Percentiles rank a stretch among this genome's conserved stretches.
Evolutionary conservation across 164 flowering plant genomes (phyloP).

Genomic region (Buxus sempervirens): DNA sequence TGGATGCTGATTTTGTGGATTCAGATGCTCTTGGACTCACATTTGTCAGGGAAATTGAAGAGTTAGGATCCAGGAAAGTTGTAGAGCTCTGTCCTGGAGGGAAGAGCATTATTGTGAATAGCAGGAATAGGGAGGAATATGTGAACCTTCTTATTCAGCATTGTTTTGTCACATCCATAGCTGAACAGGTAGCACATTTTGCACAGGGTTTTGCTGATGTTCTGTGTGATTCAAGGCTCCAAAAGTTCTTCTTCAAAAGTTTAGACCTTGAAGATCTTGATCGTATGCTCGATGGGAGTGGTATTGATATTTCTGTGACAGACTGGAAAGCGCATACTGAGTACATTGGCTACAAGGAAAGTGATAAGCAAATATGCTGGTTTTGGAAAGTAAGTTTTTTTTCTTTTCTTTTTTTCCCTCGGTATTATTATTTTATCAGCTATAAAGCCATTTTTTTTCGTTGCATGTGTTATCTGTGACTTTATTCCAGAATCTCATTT

Average conservation of each 20-base stretch:
- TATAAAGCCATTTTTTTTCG: too few relatives aligned
- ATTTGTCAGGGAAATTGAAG: conserved; percentile 79
- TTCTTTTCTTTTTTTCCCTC: too few relatives aligned
- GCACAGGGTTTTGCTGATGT: conserved; percentile 74
- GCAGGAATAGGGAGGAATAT: conserved; percentile 67
- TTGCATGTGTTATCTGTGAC: too few relatives aligned
- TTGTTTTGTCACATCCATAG: conserved; percentile 58
- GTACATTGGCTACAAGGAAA: conserved; percentile 69
- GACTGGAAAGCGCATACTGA: conserved; percentile 94
- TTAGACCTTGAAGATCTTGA: conserved; percentile 80
- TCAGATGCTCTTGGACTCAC: conserved; percentile 85
- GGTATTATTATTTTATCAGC: too few relatives aligned
- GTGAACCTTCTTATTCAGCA: conserved; percentile 66
- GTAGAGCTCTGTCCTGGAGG: conserved; percentile 84
- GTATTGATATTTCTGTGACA: conserved; percentile 47
- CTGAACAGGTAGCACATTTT: conserved; percentile 59
- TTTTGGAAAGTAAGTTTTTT: conserved; percentile 74
- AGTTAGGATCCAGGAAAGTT: conserved; percentile 59
- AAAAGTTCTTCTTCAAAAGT: conserved; percentile 51
- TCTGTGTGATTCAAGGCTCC: conserved; percentile 28
- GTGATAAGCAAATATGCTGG: conserved; percentile 76
- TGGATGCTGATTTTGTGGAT: conserved; percentile 73
- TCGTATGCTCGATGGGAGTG: conserved; percentile 75
- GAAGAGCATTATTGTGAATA: conserved; percentile 50
- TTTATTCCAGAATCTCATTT: too few relatives aligned